Evolutionary conservation across 2,329 filamentous ascomycete genomes (phyloP).

Genomic region (Clonostachys byssicola): DNA sequence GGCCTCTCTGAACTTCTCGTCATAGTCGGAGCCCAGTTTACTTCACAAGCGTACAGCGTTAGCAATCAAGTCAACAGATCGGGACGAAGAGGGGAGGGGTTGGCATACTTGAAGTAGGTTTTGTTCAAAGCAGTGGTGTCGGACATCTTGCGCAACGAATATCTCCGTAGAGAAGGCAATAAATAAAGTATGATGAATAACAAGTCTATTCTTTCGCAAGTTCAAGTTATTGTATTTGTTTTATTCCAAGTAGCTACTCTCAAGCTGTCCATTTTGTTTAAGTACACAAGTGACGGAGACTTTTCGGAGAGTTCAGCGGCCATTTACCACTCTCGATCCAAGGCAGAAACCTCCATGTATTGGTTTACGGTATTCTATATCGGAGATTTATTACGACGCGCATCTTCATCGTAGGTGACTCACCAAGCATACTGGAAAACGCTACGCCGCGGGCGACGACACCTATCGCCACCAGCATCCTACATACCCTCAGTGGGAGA

Average conservation of each 20-base stretch:
- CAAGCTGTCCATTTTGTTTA: constrained; percentile 4
- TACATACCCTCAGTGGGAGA: too few species aligned
- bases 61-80: constrained; percentile 2
- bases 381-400: too few species aligned
- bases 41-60: constrained; percentile 8
- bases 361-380: too few species aligned
- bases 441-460: too few species aligned
- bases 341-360: too few species aligned
- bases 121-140: constrained; percentile 26
- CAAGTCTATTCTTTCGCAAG: not conserved
- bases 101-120: constrained; percentile 36
- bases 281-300: constrained; percentile 18
- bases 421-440: too few species aligned
- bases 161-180: too few species aligned
- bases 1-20: constrained; percentile 49
- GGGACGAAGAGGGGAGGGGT: not conserved
- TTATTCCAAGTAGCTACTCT: not conserved
- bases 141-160: constrained; percentile 16
- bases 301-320: constrained; percentile 18
- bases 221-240: not conserved
- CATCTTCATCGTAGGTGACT: too few species aligned
- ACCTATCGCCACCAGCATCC: too few species aligned
- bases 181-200: too few species aligned
- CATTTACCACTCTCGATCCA: not conserved
- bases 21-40: constrained; percentile 26